A percentile compares a stretch with the other conserved stretches of the same genome.
These are phyloP conservation scores for Penicillium rolfsii DNA, from an alignment of 2,329 filamentous ascomycete species.

Conservation along the genomic window DNA sequence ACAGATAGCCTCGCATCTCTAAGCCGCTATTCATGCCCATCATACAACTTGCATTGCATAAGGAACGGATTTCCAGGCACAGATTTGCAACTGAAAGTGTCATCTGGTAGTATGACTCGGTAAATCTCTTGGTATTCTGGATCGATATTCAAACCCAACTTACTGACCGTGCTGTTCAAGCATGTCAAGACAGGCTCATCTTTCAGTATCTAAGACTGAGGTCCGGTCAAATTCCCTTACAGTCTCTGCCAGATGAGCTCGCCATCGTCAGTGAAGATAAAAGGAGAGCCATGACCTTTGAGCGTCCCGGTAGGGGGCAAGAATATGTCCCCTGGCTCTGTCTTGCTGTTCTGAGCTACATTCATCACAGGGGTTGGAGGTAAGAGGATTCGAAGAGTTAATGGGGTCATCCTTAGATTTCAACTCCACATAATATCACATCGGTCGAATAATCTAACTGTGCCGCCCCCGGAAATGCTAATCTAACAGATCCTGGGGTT, in stretches of 20 bases:
- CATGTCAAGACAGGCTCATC: not conserved
- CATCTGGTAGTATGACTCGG: conserved; percentile 21
- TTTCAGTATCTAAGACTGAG: not conserved
- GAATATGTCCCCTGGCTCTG: conserved; percentile 32
- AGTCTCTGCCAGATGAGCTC: not conserved
- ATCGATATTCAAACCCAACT: conserved; percentile 31
- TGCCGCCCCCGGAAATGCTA: not conserved
- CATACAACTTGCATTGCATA: not conserved
- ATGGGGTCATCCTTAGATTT: not conserved
- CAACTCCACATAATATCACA: not conserved
- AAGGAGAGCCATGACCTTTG: not conserved
- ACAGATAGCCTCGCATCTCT: not conserved
- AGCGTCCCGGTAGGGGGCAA: conserved; percentile 19
- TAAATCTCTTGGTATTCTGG: conserved; percentile 29
- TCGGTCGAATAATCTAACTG: not conserved
- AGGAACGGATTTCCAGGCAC: not conserved
- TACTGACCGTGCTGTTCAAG: conserved; percentile 17
- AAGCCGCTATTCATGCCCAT: not conserved
- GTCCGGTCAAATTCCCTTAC: not conserved
- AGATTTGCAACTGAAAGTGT: conserved; percentile 19
- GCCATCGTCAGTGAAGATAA: not conserved
- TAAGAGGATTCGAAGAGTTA: conserved; percentile 11
- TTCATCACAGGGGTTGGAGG: conserved; percentile 24
- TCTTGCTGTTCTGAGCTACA: conserved; percentile 30
- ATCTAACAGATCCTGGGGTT: not conserved